A percentile compares a stretch with the other conserved stretches of the same genome.
phyloP scores from a whole-genome alignment of 139 green algal species.

The Picochlorum sp. region DNA sequence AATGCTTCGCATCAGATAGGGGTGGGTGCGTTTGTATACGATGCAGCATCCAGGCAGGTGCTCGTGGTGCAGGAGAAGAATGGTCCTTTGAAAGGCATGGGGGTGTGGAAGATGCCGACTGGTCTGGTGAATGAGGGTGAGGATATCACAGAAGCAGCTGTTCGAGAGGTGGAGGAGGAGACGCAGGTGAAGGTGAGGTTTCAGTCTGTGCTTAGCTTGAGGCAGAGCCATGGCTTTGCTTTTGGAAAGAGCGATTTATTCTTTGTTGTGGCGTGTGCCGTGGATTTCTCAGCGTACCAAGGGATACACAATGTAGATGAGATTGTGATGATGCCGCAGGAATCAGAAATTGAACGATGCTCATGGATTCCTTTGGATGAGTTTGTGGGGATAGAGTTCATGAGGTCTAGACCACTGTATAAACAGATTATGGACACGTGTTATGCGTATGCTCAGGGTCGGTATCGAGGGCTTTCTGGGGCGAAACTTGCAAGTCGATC shows the following conservation, averaged over 20 bases:
- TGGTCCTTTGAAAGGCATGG: slow-evolving; percentile 58
- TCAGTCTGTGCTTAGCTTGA: slow-evolving; percentile 50
- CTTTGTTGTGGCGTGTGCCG: slow-evolving; percentile 33
- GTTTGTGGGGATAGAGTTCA: slow-evolving; percentile 33
- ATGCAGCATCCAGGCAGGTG: slow-evolving; percentile 39
- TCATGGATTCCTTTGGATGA: slow-evolving; percentile 58
- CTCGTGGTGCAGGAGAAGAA: slow-evolving; percentile 72
- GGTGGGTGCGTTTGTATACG: slow-evolving; percentile 74
- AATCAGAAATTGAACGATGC: slow-evolving; percentile 43
- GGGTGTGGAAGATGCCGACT: slow-evolving; percentile 78
- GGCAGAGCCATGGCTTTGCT: slow-evolving; percentile 69
- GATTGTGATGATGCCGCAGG: slow-evolving; percentile 48
- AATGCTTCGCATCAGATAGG: slow-evolving; percentile 68
- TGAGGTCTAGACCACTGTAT: slow-evolving; percentile 3
- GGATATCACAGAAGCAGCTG: slow-evolving; percentile 40
- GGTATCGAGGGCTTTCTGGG: slow-evolving; percentile 19
- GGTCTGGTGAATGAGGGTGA: slow-evolving; percentile 62
- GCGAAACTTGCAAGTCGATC: slow-evolving; percentile 18
- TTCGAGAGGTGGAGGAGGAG: slow-evolving; percentile 62
- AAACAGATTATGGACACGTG: slow-evolving; percentile 14
- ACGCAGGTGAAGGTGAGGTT: slow-evolving; percentile 46
- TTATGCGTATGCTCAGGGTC: slow-evolving; percentile 15
- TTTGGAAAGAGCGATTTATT: slow-evolving; percentile 81
- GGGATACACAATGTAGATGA: not conserved
- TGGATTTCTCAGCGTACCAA: slow-evolving; percentile 14